Evolutionary conservation across 2,329 filamentous ascomycete species (phyloP), one percentile per base, ranked within the genome.

Genomic region (Incumbomyces delicatus): DNA sequence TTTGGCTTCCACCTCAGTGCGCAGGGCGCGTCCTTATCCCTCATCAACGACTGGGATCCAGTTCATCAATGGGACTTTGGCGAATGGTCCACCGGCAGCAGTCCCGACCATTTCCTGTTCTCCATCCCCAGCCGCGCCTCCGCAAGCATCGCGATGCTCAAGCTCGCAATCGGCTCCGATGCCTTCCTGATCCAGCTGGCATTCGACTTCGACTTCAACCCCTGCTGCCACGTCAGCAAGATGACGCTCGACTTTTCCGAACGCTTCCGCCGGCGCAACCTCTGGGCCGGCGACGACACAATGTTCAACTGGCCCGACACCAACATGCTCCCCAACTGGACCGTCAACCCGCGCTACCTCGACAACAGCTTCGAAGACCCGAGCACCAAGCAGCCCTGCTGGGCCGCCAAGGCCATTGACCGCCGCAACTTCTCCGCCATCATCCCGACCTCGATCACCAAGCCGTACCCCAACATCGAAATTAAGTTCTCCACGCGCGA

Each of bases 121-220:
- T 29, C 17, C 11, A 45, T 45, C 10, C 42, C 42, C 10, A 14
- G 12, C 3, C 12, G 31, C 8, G 20, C 38, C 14, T 37, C 42
- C 11, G 13, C 18, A 13, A 45, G 33, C 22, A 32, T 45, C 22
- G 42, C 42, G 3, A 45, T 45, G 42, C 33, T 45, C 33, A 45
- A 33, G 6, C 20, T 37, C n/a, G 33, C 17, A 3, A n/a, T 45
- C 6, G 34, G 42, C 33, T 17, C 22, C 3, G 34, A 29, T 3
- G 30, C 13, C 17, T 38, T 20, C 27, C 42, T 45, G 2, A n/a
- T 45, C 3, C 42, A 45, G 16, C 32, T 45, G 13, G 33, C 33
- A 7, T 45, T 29, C 22, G 42, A 45, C 22, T 45, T 45, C 16
- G 42, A 45, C 20, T 45, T 45, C 33, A 45, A 45, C 34, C 42